Evolutionary conservation across 345 rosid species (phyloP).

Genomic region (Garcia nutans): DNA sequence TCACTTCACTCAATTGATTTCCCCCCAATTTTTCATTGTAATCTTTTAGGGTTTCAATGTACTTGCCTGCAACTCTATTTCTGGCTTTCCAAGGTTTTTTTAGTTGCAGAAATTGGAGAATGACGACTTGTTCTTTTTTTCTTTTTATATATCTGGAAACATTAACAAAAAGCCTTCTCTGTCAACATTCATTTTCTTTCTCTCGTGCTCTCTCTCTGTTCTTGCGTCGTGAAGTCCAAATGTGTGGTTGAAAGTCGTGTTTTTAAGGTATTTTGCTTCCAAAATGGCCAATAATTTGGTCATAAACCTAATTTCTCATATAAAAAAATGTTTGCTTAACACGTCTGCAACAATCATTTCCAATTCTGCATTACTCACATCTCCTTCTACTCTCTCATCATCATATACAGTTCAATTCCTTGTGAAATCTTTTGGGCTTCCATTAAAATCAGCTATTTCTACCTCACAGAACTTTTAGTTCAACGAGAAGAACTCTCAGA

Average conservation of each 20-base stretch:
- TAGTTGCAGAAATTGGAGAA: neutral
- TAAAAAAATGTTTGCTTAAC: slow-evolving; percentile 1
- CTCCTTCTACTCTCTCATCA: neutral
- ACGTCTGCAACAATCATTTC: neutral
- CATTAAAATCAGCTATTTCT: slow-evolving; percentile 21
- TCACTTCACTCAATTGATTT: no score
- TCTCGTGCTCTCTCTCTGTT: neutral
- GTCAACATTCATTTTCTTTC: neutral
- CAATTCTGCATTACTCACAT: neutral
- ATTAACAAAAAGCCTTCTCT: neutral
- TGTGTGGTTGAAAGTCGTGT: neutral
- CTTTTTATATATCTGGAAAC: neutral
- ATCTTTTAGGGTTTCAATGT: no score
- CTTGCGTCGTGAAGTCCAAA: neutral
- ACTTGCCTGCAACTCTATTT: no score
- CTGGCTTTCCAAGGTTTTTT: slow-evolving; percentile 13
- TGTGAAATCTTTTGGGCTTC: slow-evolving; percentile 25
- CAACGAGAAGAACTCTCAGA: neutral
- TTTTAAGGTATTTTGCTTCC: neutral
- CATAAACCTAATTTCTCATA: neutral
- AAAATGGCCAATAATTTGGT: neutral
- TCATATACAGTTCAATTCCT: slow-evolving; percentile 14
- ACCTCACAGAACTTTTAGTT: slow-evolving; percentile 18
- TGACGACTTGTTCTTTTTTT: neutral
- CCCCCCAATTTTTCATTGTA: no score